Evolutionary conservation across 2,329 filamentous ascomycete genomes (phyloP).

Genomic region (Claviceps sp.): DNA sequence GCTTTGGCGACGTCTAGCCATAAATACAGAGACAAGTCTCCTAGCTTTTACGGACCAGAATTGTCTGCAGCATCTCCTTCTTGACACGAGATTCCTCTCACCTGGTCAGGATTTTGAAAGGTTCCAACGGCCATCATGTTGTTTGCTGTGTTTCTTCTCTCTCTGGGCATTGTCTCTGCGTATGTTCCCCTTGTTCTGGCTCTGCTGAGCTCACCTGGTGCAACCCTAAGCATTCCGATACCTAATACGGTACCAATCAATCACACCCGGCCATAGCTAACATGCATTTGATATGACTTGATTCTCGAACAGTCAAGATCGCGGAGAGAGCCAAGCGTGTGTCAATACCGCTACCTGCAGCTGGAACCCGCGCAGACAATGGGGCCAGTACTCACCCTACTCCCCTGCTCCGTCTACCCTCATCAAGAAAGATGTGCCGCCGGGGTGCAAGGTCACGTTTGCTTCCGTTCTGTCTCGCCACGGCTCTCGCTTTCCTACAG

Average conservation of each 20-base stretch:
- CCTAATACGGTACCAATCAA: neutral
- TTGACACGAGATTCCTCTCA: neutral
- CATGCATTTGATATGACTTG: neutral
- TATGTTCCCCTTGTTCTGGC: slow-evolving; percentile 1
- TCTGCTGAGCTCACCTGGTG: too few relatives aligned
- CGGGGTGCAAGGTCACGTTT: slow-evolving; percentile 60
- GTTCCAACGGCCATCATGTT: slow-evolving; percentile 8
- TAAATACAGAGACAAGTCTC: slow-evolving; percentile 17
- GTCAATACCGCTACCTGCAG: slow-evolving; percentile 30
- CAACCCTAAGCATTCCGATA: too few relatives aligned
- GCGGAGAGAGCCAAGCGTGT: slow-evolving; percentile 1
- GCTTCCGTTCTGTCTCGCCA: slow-evolving; percentile 73
- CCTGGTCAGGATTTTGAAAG: slow-evolving; percentile 6
- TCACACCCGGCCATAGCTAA: neutral
- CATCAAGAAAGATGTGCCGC: slow-evolving; percentile 47
- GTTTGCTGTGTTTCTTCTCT: slow-evolving; percentile 7
- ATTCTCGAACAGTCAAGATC: slow-evolving; percentile 4
- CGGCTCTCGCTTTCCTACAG: slow-evolving; percentile 70
- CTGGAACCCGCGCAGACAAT: slow-evolving; percentile 48
- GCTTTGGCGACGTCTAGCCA: slow-evolving; percentile 11
- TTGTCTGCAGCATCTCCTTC: neutral
- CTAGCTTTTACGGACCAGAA: slow-evolving; percentile 3
- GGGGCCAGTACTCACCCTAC: slow-evolving; percentile 87
- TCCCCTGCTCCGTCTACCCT: slow-evolving; percentile 56
- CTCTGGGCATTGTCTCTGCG: slow-evolving; percentile 9